These are phyloP conservation scores for Mucor plumbeus DNA, from an alignment of 371 early-diverging fungal species.

Conservation along the genomic window DNA sequence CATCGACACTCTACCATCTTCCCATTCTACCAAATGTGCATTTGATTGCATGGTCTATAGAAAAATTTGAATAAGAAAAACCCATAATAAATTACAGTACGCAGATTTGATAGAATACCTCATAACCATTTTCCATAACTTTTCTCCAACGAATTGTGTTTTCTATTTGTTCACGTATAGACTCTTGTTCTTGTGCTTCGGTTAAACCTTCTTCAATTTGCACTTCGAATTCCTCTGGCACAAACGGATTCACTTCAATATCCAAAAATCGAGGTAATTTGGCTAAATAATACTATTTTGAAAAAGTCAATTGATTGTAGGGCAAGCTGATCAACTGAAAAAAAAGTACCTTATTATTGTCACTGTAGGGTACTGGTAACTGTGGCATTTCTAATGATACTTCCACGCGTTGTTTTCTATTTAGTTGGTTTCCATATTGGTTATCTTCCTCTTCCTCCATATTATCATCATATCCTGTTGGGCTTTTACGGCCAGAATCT, in stretches of 20 bases:
- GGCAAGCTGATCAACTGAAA: background rate
- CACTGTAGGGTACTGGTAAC: slow-evolving; percentile 42
- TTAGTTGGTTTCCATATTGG: slow-evolving; percentile 33
- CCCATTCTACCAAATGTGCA: slow-evolving; percentile 84
- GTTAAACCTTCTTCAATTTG: slow-evolving; percentile 49
- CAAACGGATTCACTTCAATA: slow-evolving; percentile 73
- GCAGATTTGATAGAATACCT: slow-evolving; percentile 26
- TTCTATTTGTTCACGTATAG: slow-evolving; percentile 66
- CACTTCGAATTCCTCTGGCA: slow-evolving; percentile 61
- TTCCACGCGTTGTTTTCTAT: slow-evolving; percentile 42
- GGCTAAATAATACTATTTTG: slow-evolving; percentile 63
- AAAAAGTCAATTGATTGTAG: background rate
- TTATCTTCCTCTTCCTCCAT: slow-evolving; percentile 23
- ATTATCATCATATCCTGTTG: slow-evolving; percentile 9
- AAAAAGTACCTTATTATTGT: slow-evolving; percentile 38
- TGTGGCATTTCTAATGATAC: slow-evolving; percentile 44
- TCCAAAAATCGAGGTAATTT: slow-evolving; percentile 78
- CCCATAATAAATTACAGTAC: background rate
- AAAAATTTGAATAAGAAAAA: slow-evolving; percentile 13
- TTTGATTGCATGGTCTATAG: slow-evolving; percentile 70
- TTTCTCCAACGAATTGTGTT: slow-evolving; percentile 83
- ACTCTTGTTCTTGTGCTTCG: slow-evolving; percentile 46
- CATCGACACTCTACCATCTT: slow-evolving; percentile 77
- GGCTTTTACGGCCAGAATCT: slow-evolving; percentile 5
- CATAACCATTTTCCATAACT: slow-evolving; percentile 40